Base-by-base conservation (phyloP, 2,329 filamentous ascomycete genomes). In the Aspergillus sergii region DNA sequence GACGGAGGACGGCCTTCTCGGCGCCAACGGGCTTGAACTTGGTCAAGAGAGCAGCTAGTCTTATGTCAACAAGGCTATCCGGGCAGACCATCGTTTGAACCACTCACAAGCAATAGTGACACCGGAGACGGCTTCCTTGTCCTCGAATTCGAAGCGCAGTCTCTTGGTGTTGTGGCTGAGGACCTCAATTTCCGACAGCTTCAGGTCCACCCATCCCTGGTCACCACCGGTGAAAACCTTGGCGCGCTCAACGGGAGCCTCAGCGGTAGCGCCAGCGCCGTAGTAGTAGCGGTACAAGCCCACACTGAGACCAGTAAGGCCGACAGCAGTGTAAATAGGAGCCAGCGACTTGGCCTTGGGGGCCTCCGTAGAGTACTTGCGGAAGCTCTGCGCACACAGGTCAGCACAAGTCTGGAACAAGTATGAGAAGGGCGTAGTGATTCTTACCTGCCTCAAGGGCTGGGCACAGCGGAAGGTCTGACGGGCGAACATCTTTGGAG, bases 161-260 rank as follows among this genome's bases (percentile, higher is more conserved):
- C 87, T 89, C 88, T 98, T 98, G 72, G 93, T 96, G 85, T 98
- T 98, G 85, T 94, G 91, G 84, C 93, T 97, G 82, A 97, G 81
- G 53, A 84, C 81, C 81, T 96, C 91, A 57, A 93, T 86, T 61
- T 90, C 88, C 61, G 92, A 87, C 61, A 98, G 85, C 81, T 91
- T 89, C 70, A 98, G 85, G 66, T 88, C 89, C 67, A 97, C 79
- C 81, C 93, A 98, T 69, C 93, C 94, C 81, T 97, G 93, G 66
- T 96, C 92, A 68, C 92, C 93, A 69, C 94, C 94, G 39, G 86
- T 91, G 78, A 98, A 90, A 62, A 85, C 82, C 75, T 84, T 84
- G 26, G 76, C 68, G 61, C 76, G 80, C 46, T 79, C 76, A 66
- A 77, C 75, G 59, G 69, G 71, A 59, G 66, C 66, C 58, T 73